Evolutionary conservation across 2,329 filamentous ascomycete genomes (phyloP).

Genomic region (Cordyceps javanica): DNA sequence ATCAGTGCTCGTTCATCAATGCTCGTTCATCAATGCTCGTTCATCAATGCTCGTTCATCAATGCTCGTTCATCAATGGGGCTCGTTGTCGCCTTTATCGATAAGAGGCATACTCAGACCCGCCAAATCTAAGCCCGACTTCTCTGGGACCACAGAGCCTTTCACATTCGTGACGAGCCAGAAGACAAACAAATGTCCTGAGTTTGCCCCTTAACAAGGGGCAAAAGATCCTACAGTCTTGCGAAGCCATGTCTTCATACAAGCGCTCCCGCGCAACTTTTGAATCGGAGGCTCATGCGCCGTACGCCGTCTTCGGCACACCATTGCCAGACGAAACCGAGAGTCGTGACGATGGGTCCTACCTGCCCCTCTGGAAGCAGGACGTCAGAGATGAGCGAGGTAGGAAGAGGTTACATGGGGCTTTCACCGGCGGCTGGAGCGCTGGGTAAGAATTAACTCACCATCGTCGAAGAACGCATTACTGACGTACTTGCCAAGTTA

Average conservation of each 20-base stretch:
- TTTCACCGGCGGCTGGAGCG: conserved; percentile 94
- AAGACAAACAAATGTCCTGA: background rate
- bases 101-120: background rate
- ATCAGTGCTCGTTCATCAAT: too few relatives aligned
- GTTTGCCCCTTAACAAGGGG: background rate
- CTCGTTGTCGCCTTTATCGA: conserved; percentile 6
- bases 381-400: conserved; percentile 87
- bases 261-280: conserved; percentile 71
- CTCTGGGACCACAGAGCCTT: background rate
- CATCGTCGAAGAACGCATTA: background rate
- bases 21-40: too few relatives aligned
- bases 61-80: too few relatives aligned
- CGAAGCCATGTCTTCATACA: conserved; percentile 53
- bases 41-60: too few relatives aligned
- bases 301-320: conserved; percentile 76
- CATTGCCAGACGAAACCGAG: conserved; percentile 73
- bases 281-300: conserved; percentile 71
- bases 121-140: background rate
- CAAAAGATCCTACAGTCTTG: background rate
- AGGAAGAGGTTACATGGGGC: conserved; percentile 89
- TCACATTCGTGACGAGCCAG: background rate
- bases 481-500: conserved; percentile 51
- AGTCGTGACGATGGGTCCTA: conserved; percentile 86
- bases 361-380: conserved; percentile 96
- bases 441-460: conserved; percentile 58